Percentiles rank a stretch among this genome's conserved stretches.
Conservation (phyloP, 768 basidiomycete genomes). For the Phanerochaete sordida region DNA sequence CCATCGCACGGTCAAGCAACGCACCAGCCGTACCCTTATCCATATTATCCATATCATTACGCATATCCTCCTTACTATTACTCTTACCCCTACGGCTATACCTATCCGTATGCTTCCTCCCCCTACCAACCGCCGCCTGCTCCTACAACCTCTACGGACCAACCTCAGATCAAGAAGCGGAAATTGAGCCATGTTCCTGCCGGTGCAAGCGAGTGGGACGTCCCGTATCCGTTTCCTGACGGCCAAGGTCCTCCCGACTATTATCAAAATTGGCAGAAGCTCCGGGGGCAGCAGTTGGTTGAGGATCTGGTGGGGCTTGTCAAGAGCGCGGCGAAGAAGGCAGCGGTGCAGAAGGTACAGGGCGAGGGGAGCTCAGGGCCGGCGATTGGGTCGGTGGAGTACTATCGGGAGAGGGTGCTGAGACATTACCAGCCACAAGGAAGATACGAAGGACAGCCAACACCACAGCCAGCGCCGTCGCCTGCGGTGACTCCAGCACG, state of each 20-base stretch:
- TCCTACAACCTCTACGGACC: not conserved
- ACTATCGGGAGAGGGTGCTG: conserved; percentile 20
- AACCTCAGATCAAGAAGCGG: conserved; percentile 49
- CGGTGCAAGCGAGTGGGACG: conserved; percentile 79
- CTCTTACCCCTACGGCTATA: conserved; percentile 3
- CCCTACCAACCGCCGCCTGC: not conserved
- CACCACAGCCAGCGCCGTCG: not conserved
- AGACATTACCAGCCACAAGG: conserved; percentile 31
- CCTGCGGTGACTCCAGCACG: not conserved
- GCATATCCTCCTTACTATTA: conserved; percentile 9
- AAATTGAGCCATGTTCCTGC: conserved; percentile 69
- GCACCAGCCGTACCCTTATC: conserved; percentile 1
- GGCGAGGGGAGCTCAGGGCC: not conserved
- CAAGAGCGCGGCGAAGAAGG: conserved; percentile 57
- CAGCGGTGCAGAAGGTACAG: conserved; percentile 45
- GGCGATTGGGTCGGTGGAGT: conserved; percentile 12
- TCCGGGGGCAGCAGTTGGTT: conserved; percentile 60
- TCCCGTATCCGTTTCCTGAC: conserved; percentile 70
- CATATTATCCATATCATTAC: conserved; percentile 4
- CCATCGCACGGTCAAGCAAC: not conserved
- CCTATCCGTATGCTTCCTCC: conserved; percentile 5
- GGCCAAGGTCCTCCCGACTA: conserved; percentile 75
- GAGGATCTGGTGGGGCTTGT: conserved; percentile 58
- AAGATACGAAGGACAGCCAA: conserved; percentile 4
- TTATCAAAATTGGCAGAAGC: conserved; percentile 57